Percentiles rank a stretch among this genome's conserved stretches.
phyloP scores from a whole-genome alignment of 2,329 filamentous ascomycete genomes.

The Epicoccum sorghinum region DNA sequence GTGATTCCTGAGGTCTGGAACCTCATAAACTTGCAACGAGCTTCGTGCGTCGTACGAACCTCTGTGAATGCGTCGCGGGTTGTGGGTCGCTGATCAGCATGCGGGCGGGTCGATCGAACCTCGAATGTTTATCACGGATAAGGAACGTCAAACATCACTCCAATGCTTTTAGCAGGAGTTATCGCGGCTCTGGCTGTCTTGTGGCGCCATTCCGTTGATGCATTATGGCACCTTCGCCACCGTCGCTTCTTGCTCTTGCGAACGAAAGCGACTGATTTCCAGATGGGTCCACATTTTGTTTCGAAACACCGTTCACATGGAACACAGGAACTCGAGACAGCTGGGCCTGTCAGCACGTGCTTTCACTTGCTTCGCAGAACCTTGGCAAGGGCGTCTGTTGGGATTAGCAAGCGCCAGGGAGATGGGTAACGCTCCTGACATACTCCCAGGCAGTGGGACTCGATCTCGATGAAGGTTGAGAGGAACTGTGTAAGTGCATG shows the following conservation, averaged over 20 bases:
- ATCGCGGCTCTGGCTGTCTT: neutral
- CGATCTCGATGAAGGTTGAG: neutral
- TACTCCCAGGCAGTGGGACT: neutral
- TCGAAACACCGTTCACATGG: too few relatives aligned
- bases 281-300: too few relatives aligned
- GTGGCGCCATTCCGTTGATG: too few relatives aligned
- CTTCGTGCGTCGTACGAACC: conserved; percentile 8
- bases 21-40: conserved; percentile 12
- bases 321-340: too few relatives aligned
- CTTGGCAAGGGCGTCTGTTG: too few relatives aligned
- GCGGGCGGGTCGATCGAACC: conserved; percentile 13
- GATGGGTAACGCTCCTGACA: neutral
- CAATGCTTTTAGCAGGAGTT: neutral
- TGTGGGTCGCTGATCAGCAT: conserved; percentile 15
- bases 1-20: conserved; percentile 4
- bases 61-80: conserved; percentile 2
- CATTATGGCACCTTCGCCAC: too few relatives aligned
- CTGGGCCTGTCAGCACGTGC: too few relatives aligned
- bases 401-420: too few relatives aligned
- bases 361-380: too few relatives aligned
- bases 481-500: too few relatives aligned
- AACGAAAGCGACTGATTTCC: neutral
- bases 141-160: conserved; percentile 2
- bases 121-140: neutral
- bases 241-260: neutral